Evolutionary conservation across 805 yeast genomes (phyloP), one percentile per base, ranked within the genome.

Genomic region (Zygosaccharomyces siamensis): DNA sequence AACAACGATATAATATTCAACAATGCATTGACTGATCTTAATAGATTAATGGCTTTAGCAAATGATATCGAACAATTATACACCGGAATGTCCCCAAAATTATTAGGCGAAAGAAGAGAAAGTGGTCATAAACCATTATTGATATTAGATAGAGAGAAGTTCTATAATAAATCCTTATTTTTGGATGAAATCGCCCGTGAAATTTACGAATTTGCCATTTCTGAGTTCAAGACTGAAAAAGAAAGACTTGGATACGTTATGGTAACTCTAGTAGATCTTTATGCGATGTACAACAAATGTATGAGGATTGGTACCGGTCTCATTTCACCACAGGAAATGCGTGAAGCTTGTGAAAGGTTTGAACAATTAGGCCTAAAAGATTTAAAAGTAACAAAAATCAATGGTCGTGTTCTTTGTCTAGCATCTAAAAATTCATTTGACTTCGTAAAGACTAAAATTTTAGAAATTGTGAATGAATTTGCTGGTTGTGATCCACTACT

Each of bases 181-280:
- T 67, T 77, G 26, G 79, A 80, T 50, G 96, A 89, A 58, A 69
- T 89, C 14, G 79, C 97, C 0, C 74, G 96, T 46, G 90, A 88
- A 59, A 62, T 92, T 2, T 82, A 88, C 36, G 96, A 86, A 57
- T 89, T 80, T 63, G 69, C 52, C 60, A 70, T 51, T 62, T 68
- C 59, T 56, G 79, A 43, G 57, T 81, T 21, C 56, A 82, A 48
- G 26, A 66, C 59, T 21, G 52, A 52, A 28, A 50, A 52, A 24
- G 73, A 69, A 36, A 71, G 69, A 31, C 75, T 74, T 42, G 83
- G 83, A 39, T 87, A 86, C 2, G 69, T 81, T 16, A 55, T 66
- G 56, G 70, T 85, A 11, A 74, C 88, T 0, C 56, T 84, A 30
- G 74, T 78, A 44, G 92, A 85, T 56, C 60, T 85, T 16, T 86